A percentile compares a stretch with the other conserved stretches of the same genome.
Conservation (phyloP, 208 protist species). For the Phytomonas serpens region DNA sequence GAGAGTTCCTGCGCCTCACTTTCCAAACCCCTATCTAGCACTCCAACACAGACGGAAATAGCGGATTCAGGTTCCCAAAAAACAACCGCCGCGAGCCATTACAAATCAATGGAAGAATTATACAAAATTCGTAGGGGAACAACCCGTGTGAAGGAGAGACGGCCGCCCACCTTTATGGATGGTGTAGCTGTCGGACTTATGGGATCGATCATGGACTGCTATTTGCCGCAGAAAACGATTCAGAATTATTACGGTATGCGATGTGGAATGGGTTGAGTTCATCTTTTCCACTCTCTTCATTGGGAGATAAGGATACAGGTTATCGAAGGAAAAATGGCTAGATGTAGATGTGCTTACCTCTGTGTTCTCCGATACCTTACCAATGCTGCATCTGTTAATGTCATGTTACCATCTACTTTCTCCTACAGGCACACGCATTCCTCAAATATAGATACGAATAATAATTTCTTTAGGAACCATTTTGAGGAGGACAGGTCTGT, state of each 20-base stretch:
- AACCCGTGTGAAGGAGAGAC: neutral
- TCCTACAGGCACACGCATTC: neutral
- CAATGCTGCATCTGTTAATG: neutral
- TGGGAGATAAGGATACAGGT: neutral
- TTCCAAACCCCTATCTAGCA: neutral
- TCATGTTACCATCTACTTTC: neutral
- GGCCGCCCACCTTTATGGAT: constrained; percentile 55
- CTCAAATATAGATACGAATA: neutral
- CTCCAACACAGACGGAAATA: neutral
- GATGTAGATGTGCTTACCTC: neutral
- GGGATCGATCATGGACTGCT: constrained; percentile 81
- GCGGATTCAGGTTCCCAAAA: neutral
- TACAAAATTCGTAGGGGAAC: neutral
- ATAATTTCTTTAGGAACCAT: neutral
- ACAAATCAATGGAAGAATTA: neutral
- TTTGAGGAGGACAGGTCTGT: neutral
- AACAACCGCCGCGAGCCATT: neutral
- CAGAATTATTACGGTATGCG: constrained; percentile 66
- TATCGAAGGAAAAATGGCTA: neutral
- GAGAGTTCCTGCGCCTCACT: neutral
- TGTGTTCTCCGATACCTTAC: neutral
- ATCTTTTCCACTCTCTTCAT: constrained; percentile 9
- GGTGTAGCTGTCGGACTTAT: constrained; percentile 72
- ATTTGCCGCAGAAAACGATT: constrained; percentile 62
- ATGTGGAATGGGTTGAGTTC: constrained; percentile 33